phyloP scores from a whole-genome alignment of 2,329 filamentous ascomycete species.

The Pyrenophora seminiperda region DNA sequence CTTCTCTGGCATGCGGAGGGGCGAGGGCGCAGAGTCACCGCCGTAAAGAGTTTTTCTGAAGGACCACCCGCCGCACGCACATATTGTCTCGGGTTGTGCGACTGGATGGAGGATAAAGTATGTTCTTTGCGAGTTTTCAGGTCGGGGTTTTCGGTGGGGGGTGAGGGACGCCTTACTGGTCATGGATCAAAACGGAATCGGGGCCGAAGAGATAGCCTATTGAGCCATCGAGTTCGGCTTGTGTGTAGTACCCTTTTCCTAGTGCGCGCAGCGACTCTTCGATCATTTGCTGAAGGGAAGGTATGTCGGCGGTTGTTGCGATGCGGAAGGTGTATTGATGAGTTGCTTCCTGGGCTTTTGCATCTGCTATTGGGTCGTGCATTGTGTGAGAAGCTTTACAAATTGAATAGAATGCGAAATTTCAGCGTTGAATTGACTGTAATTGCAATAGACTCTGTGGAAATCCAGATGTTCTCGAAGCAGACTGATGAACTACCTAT shows the following conservation, averaged over 20 bases:
- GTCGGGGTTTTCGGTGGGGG: neutral
- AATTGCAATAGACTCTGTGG: no score
- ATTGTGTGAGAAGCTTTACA: neutral
- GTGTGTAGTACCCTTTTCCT: constrained; percentile 36
- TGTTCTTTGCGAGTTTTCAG: constrained; percentile 20
- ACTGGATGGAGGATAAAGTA: constrained; percentile 44
- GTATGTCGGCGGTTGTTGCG: constrained; percentile 39
- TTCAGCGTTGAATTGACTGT: no score
- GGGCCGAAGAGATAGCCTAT: constrained; percentile 47
- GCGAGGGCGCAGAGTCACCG: constrained; percentile 40
- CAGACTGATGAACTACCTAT: no score
- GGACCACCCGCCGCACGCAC: constrained; percentile 46
- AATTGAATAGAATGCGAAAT: neutral
- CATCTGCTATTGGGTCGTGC: constrained; percentile 35
- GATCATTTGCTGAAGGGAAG: constrained; percentile 39
- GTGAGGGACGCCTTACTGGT: constrained; percentile 25
- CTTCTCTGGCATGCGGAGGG: constrained; percentile 36
- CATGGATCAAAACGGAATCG: constrained; percentile 42
- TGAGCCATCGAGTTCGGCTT: constrained; percentile 43
- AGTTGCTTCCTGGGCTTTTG: constrained; percentile 44
- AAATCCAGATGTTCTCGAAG: no score
- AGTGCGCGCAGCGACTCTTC: constrained; percentile 35
- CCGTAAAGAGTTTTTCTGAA: constrained; percentile 45
- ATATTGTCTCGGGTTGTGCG: constrained; percentile 26
- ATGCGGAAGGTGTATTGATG: constrained; percentile 35